Conservation (phyloP, 108 stramenopile genomes). For the Fistulifera pelliculosa region DNA sequence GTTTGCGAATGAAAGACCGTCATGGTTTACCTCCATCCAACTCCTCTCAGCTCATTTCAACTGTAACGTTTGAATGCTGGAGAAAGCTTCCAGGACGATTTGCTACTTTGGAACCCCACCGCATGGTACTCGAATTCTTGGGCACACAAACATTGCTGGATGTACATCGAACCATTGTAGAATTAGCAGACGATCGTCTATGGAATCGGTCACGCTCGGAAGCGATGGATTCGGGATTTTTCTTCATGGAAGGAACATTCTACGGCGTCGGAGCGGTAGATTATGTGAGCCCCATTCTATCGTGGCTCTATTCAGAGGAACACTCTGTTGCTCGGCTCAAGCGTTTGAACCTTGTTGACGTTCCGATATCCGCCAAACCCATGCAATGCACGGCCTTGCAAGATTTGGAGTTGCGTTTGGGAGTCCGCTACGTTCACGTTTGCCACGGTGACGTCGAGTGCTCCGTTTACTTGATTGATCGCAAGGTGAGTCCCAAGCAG, state of each 20-base stretch:
- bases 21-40: constrained; percentile 42
- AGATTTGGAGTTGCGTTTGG: constrained; percentile 49
- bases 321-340: neutral
- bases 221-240: constrained; percentile 11
- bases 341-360: constrained; percentile 3
- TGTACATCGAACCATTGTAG: constrained; percentile 54
- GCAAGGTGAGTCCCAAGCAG: neutral
- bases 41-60: constrained; percentile 4
- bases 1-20: constrained; percentile 51
- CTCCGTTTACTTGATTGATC: constrained; percentile 27
- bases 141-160: constrained; percentile 62
- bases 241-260: constrained; percentile 69
- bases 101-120: constrained; percentile 35
- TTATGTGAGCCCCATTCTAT: constrained; percentile 31
- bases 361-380: constrained; percentile 2
- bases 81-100: constrained; percentile 38
- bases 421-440: constrained; percentile 59
- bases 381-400: constrained; percentile 47
- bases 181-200: constrained; percentile 39
- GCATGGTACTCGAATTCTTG: constrained; percentile 62
- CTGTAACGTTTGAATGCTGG: constrained; percentile 58
- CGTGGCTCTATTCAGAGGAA: constrained; percentile 20
- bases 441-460: constrained; percentile 48
- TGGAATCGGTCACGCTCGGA: constrained; percentile 13
- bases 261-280: constrained; percentile 51